phyloP scores from a whole-genome alignment of 352 stramenopile species.

The Blastocystis sp. region DNA sequence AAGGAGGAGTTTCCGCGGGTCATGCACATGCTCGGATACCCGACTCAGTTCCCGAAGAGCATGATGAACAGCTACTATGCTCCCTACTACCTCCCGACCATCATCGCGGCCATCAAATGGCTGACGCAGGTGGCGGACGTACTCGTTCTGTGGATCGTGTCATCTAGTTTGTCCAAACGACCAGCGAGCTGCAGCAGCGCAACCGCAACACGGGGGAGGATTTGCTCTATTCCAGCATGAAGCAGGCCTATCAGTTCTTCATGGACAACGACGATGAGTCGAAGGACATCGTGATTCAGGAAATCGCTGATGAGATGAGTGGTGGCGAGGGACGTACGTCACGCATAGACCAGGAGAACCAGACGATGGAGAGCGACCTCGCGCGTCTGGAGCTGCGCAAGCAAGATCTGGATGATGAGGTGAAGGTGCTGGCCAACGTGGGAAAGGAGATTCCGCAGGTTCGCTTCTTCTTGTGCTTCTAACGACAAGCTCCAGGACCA shows the following conservation, averaged over 20 bases:
- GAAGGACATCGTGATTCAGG: slow-evolving; percentile 53
- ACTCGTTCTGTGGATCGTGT: background rate
- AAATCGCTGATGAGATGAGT: slow-evolving; percentile 34
- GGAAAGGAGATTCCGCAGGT: slow-evolving; percentile 51
- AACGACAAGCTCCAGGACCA: slow-evolving; percentile 56
- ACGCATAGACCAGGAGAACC: slow-evolving; percentile 32
- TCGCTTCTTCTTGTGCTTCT: background rate
- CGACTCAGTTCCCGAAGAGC: slow-evolving; percentile 42
- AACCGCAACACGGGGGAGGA: slow-evolving; percentile 30
- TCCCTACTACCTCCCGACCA: slow-evolving; percentile 49
- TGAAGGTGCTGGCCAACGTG: slow-evolving; percentile 33
- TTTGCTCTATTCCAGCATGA: slow-evolving; percentile 41
- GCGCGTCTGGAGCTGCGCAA: slow-evolving; percentile 39
- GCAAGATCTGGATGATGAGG: slow-evolving; percentile 59
- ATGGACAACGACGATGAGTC: slow-evolving; percentile 66
- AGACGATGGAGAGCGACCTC: slow-evolving; percentile 15
- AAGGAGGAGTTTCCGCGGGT: slow-evolving; percentile 63
- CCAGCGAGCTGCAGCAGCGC: background rate
- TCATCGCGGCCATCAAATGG: slow-evolving; percentile 62
- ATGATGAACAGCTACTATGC: slow-evolving; percentile 49
- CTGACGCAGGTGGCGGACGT: slow-evolving; percentile 58
- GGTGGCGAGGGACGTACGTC: background rate
- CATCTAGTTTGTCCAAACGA: slow-evolving; percentile 19
- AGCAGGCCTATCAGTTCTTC: slow-evolving; percentile 61
- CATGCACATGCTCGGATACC: slow-evolving; percentile 63